These are phyloP conservation scores for Lentinula novae-zelandiae DNA, from an alignment of 1,284 basidiomycete species.

Conservation along the genomic window DNA sequence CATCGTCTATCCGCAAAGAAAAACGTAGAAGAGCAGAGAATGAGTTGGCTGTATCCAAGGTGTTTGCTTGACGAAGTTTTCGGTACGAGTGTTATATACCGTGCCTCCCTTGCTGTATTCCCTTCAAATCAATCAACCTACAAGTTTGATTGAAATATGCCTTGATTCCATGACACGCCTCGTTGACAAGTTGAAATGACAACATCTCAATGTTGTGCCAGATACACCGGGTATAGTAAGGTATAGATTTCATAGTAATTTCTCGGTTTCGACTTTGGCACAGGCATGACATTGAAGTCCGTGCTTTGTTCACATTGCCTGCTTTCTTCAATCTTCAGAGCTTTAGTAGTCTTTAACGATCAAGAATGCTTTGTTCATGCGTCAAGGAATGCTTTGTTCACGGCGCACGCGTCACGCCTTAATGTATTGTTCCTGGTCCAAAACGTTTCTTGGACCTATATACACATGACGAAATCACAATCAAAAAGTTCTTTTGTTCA, in stretches of 20 bases:
- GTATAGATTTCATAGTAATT: no score
- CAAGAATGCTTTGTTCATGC: background rate
- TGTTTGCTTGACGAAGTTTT: conserved; percentile 67
- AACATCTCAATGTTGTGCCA: no score
- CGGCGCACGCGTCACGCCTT: background rate
- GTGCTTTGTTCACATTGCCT: no score
- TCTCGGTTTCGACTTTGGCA: no score
- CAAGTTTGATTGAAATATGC: background rate
- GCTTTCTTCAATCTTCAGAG: no score
- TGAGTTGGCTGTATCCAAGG: conserved; percentile 80
- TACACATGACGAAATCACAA: background rate
- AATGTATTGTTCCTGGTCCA: background rate
- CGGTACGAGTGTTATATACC: background rate
- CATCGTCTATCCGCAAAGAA: conserved; percentile 65
- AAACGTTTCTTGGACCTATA: background rate
- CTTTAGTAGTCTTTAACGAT: no score
- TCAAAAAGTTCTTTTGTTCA: conserved; percentile 6
- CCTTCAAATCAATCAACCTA: background rate
- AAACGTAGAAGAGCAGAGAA: conserved; percentile 70
- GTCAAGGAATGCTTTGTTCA: background rate
- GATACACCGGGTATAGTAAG: no score
- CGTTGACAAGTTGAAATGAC: no score
- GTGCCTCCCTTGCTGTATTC: background rate
- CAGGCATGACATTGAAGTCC: no score
- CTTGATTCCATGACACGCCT: no score